These are phyloP conservation scores for Phytophthora agathidicida DNA, from an alignment of 352 stramenopile species.

Conservation along the genomic window DNA sequence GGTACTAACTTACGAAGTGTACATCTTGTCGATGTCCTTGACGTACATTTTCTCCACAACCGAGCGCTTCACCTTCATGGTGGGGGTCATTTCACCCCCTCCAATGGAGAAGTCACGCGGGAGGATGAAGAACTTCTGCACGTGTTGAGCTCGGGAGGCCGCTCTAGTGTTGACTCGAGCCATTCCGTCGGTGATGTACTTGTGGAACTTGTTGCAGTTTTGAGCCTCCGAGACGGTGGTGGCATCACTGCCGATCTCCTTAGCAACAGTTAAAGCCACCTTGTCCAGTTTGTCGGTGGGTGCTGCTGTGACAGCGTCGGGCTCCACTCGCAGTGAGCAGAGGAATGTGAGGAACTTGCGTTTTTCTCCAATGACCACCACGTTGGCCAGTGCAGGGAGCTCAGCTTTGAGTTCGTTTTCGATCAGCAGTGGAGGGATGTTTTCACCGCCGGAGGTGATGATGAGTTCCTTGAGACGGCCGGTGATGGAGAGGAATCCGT, in stretches of 20 bases:
- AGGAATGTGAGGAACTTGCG: constrained; percentile 90
- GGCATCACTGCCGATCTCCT: constrained; percentile 61
- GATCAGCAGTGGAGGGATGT: constrained; percentile 89
- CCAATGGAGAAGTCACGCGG: constrained; percentile 78
- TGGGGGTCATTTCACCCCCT: constrained; percentile 91
- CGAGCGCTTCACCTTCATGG: constrained; percentile 93
- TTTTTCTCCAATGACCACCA: constrained; percentile 91
- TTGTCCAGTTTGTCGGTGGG: constrained; percentile 77
- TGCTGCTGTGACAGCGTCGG: constrained; percentile 54
- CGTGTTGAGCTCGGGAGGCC: constrained; percentile 51
- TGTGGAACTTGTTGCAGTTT: constrained; percentile 59
- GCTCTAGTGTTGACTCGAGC: constrained; percentile 56
- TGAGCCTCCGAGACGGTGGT: constrained; percentile 75
- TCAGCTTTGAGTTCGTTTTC: constrained; percentile 88
- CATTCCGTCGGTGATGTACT: constrained; percentile 78
- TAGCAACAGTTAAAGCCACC: constrained; percentile 56
- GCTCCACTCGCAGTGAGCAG: constrained; percentile 75
- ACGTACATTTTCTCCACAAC: constrained; percentile 87
- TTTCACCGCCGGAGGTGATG: constrained; percentile 92
- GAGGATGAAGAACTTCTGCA: constrained; percentile 81
- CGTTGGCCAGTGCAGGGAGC: constrained; percentile 77
- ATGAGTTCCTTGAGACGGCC: constrained; percentile 95
- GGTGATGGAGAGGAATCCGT: constrained; percentile 91
- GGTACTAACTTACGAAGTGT: constrained; percentile 26
- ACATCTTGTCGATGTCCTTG: constrained; percentile 87